phyloP scores from a whole-genome alignment of 257 asterid species.

The Penstemon eatonii region DNA sequence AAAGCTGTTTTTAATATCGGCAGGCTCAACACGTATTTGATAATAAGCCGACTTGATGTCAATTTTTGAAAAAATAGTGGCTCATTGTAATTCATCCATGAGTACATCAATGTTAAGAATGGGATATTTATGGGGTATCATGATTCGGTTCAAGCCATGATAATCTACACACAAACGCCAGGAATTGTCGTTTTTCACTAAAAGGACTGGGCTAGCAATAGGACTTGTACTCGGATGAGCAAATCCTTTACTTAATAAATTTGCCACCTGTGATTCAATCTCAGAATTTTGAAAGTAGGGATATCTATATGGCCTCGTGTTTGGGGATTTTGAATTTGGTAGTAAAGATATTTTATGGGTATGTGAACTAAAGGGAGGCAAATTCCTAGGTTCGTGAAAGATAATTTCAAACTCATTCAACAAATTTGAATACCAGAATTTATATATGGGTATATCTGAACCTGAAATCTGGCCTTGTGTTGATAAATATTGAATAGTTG shows the following conservation, averaged over 20 bases:
- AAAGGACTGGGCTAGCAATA: not conserved
- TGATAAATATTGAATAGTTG: too few relatives aligned
- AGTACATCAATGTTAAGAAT: not conserved
- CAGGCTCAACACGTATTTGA: not conserved
- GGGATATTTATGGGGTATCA: not conserved
- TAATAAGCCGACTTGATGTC: not conserved
- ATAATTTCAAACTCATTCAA: not conserved
- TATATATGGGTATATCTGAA: too few relatives aligned
- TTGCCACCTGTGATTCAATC: not conserved
- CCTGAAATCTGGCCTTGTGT: too few relatives aligned
- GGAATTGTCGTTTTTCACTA: not conserved
- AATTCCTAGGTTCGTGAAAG: not conserved
- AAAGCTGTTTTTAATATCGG: not conserved
- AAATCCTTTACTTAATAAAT: not conserved
- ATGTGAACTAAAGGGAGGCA: not conserved
- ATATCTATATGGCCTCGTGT: not conserved
- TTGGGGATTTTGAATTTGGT: not conserved
- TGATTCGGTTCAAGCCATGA: not conserved
- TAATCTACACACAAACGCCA: not conserved
- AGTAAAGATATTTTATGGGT: not conserved
- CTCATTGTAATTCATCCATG: not conserved
- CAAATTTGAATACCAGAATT: too few relatives aligned
- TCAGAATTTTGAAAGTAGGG: not conserved
- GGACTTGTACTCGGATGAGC: not conserved
- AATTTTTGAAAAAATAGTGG: not conserved